A percentile compares a stretch with the other conserved stretches of the same genome.
phyloP scores from a whole-genome alignment of 805 yeast species.

The Zygosaccharomyces pseudorouxii region DNA sequence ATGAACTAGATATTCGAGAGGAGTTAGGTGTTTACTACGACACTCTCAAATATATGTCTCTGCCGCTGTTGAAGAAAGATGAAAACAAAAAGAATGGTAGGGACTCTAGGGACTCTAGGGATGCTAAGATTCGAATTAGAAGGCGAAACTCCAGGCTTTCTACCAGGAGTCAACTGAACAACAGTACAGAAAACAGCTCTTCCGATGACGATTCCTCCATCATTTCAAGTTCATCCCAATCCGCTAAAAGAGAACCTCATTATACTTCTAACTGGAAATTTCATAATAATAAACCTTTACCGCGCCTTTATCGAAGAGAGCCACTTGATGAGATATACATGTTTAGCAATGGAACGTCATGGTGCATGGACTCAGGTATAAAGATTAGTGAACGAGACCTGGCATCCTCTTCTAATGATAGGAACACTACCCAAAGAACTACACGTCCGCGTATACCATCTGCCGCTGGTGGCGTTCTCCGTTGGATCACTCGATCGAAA shows the following conservation, averaged over 20 bases:
- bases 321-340: slow-evolving; percentile 20
- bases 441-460: slow-evolving; percentile 1
- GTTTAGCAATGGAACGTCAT: slow-evolving; percentile 17
- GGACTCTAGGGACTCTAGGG: slow-evolving; percentile 1
- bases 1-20: slow-evolving; percentile 13
- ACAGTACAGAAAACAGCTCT: slow-evolving; percentile 6
- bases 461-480: slow-evolving; percentile 10
- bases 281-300: slow-evolving; percentile 24
- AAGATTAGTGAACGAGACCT: slow-evolving; percentile 12
- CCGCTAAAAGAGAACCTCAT: slow-evolving; percentile 10
- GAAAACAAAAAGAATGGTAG: background rate
- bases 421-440: background rate
- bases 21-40: slow-evolving; percentile 25
- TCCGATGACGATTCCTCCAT: slow-evolving; percentile 9
- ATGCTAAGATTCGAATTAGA: background rate
- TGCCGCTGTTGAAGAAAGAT: slow-evolving; percentile 22
- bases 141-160: slow-evolving; percentile 10
- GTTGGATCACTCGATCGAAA: slow-evolving; percentile 23
- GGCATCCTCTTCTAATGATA: background rate
- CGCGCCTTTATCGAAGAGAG: slow-evolving; percentile 24
- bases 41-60: slow-evolving; percentile 18
- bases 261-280: slow-evolving; percentile 27
- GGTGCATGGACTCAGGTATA: slow-evolving; percentile 27
- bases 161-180: slow-evolving; percentile 4
- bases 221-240: slow-evolving; percentile 9